A percentile compares a stretch with the other conserved stretches of the same genome.
phyloP scores from a whole-genome alignment of 305 asterid genomes.

The Stenogyne calaminthoides region DNA sequence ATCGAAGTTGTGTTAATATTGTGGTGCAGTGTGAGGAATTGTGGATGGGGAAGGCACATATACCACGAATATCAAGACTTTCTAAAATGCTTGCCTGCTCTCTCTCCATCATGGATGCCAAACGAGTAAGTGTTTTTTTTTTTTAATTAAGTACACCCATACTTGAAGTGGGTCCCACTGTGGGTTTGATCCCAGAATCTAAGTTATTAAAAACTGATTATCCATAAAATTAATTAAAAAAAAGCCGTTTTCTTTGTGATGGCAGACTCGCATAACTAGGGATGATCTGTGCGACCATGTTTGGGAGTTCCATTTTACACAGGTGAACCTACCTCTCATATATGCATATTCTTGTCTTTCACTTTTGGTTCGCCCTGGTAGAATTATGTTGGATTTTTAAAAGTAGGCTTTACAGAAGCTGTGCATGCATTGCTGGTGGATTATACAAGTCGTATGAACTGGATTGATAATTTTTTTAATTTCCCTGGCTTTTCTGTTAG shows the following conservation, averaged over 20 bases:
- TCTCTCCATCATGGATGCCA: conserved; percentile 64
- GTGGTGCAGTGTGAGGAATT: conserved; percentile 65
- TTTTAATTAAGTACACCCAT: no score
- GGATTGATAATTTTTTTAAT: not conserved
- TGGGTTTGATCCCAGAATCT: no score
- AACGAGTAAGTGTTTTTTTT: conserved; percentile 80
- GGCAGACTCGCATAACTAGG: conserved; percentile 67
- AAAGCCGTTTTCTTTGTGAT: conserved; percentile 31
- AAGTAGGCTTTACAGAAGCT: not conserved
- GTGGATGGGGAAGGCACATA: conserved; percentile 78
- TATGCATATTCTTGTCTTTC: no score
- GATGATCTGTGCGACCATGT: conserved; percentile 74
- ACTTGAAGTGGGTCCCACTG: no score
- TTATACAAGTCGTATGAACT: not conserved
- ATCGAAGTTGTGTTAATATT: not conserved
- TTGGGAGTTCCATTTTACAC: conserved; percentile 78
- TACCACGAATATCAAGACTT: conserved; percentile 69
- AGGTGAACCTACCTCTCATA: conserved; percentile 46
- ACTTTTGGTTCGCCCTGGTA: no score
- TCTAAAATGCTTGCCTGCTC: conserved; percentile 62
- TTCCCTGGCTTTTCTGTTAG: not conserved
- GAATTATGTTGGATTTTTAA: not conserved
- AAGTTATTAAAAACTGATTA: no score
- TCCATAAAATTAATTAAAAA: no score
- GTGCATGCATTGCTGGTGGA: not conserved